These are phyloP conservation scores for Sanghuangporus sanghuang DNA, from an alignment of 1,284 basidiomycete genomes.

Conservation along the genomic window DNA sequence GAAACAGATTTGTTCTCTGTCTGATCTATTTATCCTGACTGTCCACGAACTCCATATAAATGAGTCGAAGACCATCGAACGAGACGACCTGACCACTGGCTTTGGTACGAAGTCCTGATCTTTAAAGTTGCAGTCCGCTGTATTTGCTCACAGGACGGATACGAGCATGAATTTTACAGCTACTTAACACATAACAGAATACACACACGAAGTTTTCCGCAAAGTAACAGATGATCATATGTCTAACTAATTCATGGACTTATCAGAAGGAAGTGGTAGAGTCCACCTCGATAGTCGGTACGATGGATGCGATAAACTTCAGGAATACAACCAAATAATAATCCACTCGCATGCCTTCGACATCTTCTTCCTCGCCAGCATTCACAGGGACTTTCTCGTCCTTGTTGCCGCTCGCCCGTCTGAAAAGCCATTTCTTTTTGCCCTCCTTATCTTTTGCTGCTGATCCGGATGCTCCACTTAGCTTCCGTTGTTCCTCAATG, in stretches of 20 bases:
- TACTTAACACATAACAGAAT: constrained; percentile 4
- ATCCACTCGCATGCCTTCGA: constrained; percentile 89
- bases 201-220: constrained; percentile 4
- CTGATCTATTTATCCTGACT: background rate
- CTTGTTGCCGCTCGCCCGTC: constrained; percentile 57
- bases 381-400: constrained; percentile 46
- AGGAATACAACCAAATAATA: constrained; percentile 95
- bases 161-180: constrained; percentile 7
- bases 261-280: constrained; percentile 78
- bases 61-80: no score
- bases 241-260: background rate
- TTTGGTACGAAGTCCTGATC: background rate
- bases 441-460: constrained; percentile 39
- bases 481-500: constrained; percentile 59
- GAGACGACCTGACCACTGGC: no score
- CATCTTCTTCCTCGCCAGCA: constrained; percentile 58
- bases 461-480: constrained; percentile 31
- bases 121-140: background rate
- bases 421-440: constrained; percentile 87
- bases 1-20: background rate
- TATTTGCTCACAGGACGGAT: no score
- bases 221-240: background rate
- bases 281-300: constrained; percentile 93
- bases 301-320: constrained; percentile 94
- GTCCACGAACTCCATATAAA: no score